A percentile compares a stretch with the other conserved stretches of the same genome.
These are phyloP conservation scores for Aspergillus chevalieri DNA, from an alignment of 2,329 filamentous ascomycete species.

Conservation along the genomic window DNA sequence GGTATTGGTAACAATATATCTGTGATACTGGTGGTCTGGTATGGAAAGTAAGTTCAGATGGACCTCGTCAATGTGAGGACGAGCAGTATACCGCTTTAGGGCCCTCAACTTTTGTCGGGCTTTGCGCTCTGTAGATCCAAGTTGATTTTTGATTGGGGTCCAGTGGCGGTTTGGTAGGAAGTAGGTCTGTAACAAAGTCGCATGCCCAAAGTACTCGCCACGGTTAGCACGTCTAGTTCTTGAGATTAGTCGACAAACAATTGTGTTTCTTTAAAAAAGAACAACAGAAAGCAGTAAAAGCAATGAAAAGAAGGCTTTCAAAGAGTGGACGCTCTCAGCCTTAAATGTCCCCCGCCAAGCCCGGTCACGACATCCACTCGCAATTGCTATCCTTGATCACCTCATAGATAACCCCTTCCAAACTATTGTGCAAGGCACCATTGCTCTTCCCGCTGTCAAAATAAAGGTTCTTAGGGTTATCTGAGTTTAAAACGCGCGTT, in stretches of 20 bases:
- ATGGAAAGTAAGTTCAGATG: too few species aligned
- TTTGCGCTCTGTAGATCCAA: neutral
- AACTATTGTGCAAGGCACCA: neutral
- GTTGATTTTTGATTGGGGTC: neutral
- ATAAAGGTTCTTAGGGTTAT: conserved; percentile 7
- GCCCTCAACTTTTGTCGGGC: neutral
- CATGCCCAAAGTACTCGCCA: too few species aligned
- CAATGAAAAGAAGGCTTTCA: neutral
- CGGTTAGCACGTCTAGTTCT: too few species aligned
- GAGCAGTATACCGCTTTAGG: too few species aligned
- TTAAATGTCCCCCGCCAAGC: conserved; percentile 22
- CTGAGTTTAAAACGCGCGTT: conserved; percentile 14
- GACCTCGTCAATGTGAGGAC: too few species aligned
- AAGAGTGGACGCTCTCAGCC: conserved; percentile 9
- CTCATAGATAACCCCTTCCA: conserved; percentile 15
- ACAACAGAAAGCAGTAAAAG: neutral
- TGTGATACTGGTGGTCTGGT: too few species aligned
- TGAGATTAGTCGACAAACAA: neutral
- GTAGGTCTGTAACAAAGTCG: neutral
- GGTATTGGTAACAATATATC: too few species aligned
- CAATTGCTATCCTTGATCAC: conserved; percentile 27
- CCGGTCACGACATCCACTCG: conserved; percentile 15
- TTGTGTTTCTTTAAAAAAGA: neutral
- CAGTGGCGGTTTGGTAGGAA: neutral
- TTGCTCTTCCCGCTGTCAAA: neutral